phyloP scores from a whole-genome alignment of 257 asterid genomes.

The Haberlea rhodopensis region DNA sequence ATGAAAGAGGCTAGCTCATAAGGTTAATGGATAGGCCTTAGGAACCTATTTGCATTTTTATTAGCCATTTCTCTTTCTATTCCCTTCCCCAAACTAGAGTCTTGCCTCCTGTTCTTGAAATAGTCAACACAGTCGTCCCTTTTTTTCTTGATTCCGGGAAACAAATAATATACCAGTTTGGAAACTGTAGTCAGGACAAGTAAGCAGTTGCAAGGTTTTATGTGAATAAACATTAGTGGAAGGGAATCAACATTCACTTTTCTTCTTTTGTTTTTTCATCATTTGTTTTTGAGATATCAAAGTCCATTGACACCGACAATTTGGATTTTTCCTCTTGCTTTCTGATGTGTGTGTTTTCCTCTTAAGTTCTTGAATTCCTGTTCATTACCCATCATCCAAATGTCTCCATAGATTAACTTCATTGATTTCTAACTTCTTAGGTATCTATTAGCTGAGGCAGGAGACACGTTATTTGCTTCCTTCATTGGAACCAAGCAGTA shows the following conservation, averaged over 20 bases:
- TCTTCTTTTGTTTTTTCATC: not conserved
- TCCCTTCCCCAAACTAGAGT: not conserved
- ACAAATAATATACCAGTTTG: not conserved
- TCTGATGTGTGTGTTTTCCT: not conserved
- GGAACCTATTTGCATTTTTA: too few species aligned
- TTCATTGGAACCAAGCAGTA: conserved; percentile 96
- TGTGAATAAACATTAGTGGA: not conserved
- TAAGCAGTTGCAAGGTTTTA: not conserved
- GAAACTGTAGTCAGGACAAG: not conserved
- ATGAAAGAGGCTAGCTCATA: not conserved
- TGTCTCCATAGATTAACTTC: conserved; percentile 7
- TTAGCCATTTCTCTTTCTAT: not conserved
- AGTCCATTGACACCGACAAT: too few species aligned
- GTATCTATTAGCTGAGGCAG: conserved; percentile 95
- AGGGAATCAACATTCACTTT: not conserved
- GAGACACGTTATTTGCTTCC: conserved; percentile 95
- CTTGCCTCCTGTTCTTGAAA: not conserved
- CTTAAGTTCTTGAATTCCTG: too few species aligned
- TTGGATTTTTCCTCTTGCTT: not conserved
- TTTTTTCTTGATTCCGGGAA: not conserved
- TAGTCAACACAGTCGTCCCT: not conserved
- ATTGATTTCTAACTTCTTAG: conserved; percentile 36
- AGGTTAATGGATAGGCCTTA: too few species aligned
- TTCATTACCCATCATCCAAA: conserved; percentile 1
- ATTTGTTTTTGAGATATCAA: not conserved